phyloP scores from a whole-genome alignment of 2,329 filamentous ascomycete genomes.

The Zarea fungicola region DNA sequence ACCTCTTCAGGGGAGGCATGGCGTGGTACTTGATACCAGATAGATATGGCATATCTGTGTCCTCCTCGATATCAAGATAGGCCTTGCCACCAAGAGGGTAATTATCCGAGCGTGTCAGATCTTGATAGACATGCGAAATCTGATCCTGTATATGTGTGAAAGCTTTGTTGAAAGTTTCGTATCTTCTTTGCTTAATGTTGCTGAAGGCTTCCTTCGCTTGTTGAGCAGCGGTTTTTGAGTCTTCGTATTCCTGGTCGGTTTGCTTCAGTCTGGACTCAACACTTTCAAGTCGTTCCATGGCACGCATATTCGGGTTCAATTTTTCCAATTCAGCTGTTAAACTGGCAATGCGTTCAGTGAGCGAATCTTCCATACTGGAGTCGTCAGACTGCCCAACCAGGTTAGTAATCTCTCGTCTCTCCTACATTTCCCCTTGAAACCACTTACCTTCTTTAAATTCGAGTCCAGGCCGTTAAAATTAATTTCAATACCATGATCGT shows the following conservation, averaged over 20 bases:
- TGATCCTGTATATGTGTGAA: constrained; percentile 94
- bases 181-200: constrained; percentile 72
- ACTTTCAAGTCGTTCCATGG: constrained; percentile 81
- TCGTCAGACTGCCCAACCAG: constrained; percentile 54
- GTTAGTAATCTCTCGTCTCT: constrained; percentile 22
- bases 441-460: constrained; percentile 69
- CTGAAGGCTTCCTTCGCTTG: constrained; percentile 79
- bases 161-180: constrained; percentile 90
- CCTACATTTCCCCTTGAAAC: neutral
- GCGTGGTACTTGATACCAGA: constrained; percentile 97
- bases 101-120: constrained; percentile 83
- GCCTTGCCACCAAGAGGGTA: constrained; percentile 87
- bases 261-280: constrained; percentile 77
- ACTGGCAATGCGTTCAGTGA: constrained; percentile 71
- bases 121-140: constrained; percentile 89
- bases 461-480: constrained; percentile 80
- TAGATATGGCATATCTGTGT: constrained; percentile 93
- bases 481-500: constrained; percentile 88
- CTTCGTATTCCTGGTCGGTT: constrained; percentile 85
- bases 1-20: constrained; percentile 96
- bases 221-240: constrained; percentile 69
- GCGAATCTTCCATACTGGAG: constrained; percentile 64
- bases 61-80: constrained; percentile 88
- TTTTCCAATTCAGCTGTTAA: constrained; percentile 82
- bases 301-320: constrained; percentile 94